Evolutionary conservation across 2,329 filamentous ascomycete genomes (phyloP).

Genomic region (Fusarium begoniae): DNA sequence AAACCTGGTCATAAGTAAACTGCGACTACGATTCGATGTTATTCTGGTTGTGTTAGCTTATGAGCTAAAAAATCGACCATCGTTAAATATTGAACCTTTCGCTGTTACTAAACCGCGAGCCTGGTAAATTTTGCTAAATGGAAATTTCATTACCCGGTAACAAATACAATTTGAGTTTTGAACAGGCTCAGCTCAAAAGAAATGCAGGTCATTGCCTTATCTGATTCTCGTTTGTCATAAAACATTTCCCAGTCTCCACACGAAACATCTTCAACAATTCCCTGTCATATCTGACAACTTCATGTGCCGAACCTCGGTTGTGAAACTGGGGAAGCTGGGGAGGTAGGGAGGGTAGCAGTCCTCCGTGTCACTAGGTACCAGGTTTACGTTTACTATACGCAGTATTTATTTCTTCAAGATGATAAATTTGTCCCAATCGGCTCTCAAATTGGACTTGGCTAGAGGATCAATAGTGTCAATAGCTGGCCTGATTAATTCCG

Average conservation of each 20-base stretch:
- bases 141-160: background rate
- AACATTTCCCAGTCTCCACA: background rate
- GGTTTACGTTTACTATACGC: background rate
- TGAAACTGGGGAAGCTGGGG: background rate
- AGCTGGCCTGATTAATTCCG: background rate
- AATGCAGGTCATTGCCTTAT: background rate
- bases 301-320: background rate
- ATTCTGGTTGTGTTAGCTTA: background rate
- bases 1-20: background rate
- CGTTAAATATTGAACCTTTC: background rate
- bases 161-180: background rate
- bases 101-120: background rate
- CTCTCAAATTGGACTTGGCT: too few relatives aligned
- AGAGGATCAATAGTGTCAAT: background rate
- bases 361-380: background rate
- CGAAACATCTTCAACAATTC: background rate
- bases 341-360: background rate
- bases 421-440: background rate
- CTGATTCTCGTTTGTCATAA: background rate
- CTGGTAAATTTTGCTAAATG: background rate
- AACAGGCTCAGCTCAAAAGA: background rate
- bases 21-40: background rate
- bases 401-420: background rate
- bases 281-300: background rate
- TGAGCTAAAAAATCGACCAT: background rate